A percentile compares a stretch with the other conserved stretches of the same genome.
Evolutionary conservation across 1,139 yeast genomes (phyloP).

Genomic region (Pichia norvegensis): DNA sequence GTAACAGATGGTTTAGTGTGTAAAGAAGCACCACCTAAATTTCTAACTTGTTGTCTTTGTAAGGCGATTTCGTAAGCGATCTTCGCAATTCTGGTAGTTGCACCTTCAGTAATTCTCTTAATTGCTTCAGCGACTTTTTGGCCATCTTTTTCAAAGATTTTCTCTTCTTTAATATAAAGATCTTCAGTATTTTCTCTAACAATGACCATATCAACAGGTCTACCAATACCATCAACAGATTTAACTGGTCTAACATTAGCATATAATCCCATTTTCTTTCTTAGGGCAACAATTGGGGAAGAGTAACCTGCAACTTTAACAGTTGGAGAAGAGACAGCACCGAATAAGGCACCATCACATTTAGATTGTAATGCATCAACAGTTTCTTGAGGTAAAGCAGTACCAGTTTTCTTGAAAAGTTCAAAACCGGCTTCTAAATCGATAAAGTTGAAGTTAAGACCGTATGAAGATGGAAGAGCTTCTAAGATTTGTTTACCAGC

Average conservation of each 20-base stretch:
- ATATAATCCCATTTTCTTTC: constrained; percentile 88
- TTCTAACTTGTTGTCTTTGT: constrained; percentile 79
- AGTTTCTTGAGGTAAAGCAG: constrained; percentile 90
- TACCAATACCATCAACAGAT: constrained; percentile 72
- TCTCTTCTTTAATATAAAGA: constrained; percentile 89
- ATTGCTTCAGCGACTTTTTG: constrained; percentile 93
- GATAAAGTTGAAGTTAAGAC: constrained; percentile 75
- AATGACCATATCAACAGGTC: constrained; percentile 94
- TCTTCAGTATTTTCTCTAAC: constrained; percentile 99
- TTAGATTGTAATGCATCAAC: constrained; percentile 68
- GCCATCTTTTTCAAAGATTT: constrained; percentile 65
- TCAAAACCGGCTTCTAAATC: constrained; percentile 92
- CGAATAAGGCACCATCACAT: constrained; percentile 96
- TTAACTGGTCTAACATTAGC: constrained; percentile 98
- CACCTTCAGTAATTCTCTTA: constrained; percentile 87
- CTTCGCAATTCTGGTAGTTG: constrained; percentile 77
- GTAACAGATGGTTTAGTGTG: constrained; percentile 67
- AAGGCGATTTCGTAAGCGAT: constrained; percentile 90
- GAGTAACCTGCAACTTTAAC: constrained; percentile 93
- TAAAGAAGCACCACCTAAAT: constrained; percentile 46
- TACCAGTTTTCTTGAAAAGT: constrained; percentile 84
- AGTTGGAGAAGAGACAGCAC: constrained; percentile 94
- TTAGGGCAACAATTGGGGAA: constrained; percentile 94
- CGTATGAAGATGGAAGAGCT: constrained; percentile 66
- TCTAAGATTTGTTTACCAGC: constrained; percentile 84